These are phyloP conservation scores for Chrysosporium queenslandicum DNA, from an alignment of 2,329 filamentous ascomycete genomes.

Conservation along the genomic window DNA sequence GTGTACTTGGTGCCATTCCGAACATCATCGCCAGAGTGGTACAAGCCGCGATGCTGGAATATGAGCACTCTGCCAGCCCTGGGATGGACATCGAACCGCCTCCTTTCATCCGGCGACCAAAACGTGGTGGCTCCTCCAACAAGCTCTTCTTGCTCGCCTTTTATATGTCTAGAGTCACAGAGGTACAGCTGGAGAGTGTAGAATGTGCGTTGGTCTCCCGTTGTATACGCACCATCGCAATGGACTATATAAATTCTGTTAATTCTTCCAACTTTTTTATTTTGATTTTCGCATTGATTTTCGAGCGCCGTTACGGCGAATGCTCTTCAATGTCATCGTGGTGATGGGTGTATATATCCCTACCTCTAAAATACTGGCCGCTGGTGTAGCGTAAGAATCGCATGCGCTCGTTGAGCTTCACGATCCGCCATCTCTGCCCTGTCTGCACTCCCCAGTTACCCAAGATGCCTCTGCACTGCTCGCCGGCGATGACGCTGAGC, in stretches of 20 bases:
- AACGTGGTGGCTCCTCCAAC: slow-evolving; percentile 49
- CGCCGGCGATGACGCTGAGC: slow-evolving; percentile 27
- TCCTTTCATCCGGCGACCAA: slow-evolving; percentile 21
- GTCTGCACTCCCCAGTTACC: neutral
- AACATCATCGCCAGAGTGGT: slow-evolving; percentile 49
- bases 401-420: slow-evolving; percentile 57
- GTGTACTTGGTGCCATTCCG: slow-evolving; percentile 42
- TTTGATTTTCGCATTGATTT: too few species aligned
- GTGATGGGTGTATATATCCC: too few species aligned
- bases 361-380: slow-evolving; percentile 61
- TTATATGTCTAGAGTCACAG: slow-evolving; percentile 34
- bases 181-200: slow-evolving; percentile 50
- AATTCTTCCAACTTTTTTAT: too few species aligned
- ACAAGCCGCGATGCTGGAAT: slow-evolving; percentile 46
- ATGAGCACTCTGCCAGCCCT: slow-evolving; percentile 45
- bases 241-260: slow-evolving; percentile 44
- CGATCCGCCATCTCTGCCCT: neutral
- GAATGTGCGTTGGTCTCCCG: slow-evolving; percentile 41
- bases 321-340: too few species aligned
- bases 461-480: neutral
- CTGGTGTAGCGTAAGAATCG: slow-evolving; percentile 62
- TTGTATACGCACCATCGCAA: slow-evolving; percentile 54
- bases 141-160: slow-evolving; percentile 12
- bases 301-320: too few species aligned
- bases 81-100: slow-evolving; percentile 39